Conservation (phyloP, 257 asterid genomes). For the Craterostigma plantagineum region DNA sequence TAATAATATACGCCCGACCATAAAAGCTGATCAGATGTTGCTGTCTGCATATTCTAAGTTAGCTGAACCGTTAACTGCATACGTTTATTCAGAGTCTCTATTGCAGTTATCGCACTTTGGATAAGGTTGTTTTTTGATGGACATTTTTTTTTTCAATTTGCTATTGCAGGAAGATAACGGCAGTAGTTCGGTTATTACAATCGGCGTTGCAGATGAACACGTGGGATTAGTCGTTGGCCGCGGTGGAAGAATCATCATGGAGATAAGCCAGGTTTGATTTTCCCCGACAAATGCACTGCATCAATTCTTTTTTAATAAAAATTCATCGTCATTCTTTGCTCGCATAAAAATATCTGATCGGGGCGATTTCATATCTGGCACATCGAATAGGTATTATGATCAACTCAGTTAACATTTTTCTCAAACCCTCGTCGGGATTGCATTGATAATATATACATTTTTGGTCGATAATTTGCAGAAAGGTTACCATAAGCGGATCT, state of each 20-base stretch:
- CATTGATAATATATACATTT: too few species aligned
- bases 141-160: too few species aligned
- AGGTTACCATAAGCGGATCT: conserved; percentile 49
- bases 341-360: conserved; percentile 84
- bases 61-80: too few species aligned
- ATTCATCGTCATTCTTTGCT: too few species aligned
- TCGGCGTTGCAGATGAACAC: conserved; percentile 79
- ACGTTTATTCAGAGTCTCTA: too few species aligned
- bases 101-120: too few species aligned
- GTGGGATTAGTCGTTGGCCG: conserved; percentile 86
- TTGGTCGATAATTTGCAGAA: conserved; percentile 19
- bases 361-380: conserved; percentile 91
- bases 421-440: too few species aligned
- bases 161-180: conserved; percentile 31
- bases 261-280: conserved; percentile 66
- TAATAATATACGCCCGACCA: too few species aligned
- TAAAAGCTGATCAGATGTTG: too few species aligned
- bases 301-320: too few species aligned
- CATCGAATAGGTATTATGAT: conserved; percentile 64
- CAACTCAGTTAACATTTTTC: not conserved
- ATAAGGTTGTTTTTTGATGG: too few species aligned
- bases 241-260: conserved; percentile 74
- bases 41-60: too few species aligned
- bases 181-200: conserved; percentile 54
- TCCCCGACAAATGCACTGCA: not conserved